Evolutionary conservation across 1,284 basidiomycete species (phyloP).

Genomic region (Vanrija sp.): DNA sequence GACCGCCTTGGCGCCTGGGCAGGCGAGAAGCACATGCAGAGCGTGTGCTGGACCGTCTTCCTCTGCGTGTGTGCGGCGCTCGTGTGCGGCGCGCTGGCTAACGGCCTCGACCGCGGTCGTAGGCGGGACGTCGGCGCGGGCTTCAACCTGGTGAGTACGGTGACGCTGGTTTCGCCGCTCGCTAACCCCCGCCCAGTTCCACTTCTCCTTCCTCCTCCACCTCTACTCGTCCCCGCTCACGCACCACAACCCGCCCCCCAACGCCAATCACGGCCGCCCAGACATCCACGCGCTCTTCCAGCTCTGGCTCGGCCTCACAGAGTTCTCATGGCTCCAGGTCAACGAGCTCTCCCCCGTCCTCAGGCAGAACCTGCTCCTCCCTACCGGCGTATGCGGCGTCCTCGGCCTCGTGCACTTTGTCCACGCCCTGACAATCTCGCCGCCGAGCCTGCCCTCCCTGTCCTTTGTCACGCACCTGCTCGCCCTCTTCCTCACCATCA

Average conservation of each 20-base stretch:
- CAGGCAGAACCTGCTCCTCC: conserved; percentile 37
- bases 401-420: conserved; percentile 44
- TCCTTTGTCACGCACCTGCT: conserved; percentile 46
- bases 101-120: conserved; percentile 39
- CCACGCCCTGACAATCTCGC: conserved; percentile 32
- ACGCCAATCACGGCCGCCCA: conserved; percentile 31
- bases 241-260: conserved; percentile 29
- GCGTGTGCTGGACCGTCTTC: conserved; percentile 46
- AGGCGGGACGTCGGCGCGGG: conserved; percentile 34
- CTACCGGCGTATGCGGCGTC: conserved; percentile 42
- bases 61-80: conserved; percentile 40
- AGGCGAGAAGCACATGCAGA: conserved; percentile 37
- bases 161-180: background rate
- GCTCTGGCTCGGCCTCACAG: conserved; percentile 44
- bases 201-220: conserved; percentile 44
- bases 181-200: conserved; percentile 23
- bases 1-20: conserved; percentile 30
- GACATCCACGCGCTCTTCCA: conserved; percentile 46
- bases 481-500: conserved; percentile 37
- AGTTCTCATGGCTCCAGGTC: conserved; percentile 44
- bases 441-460: conserved; percentile 44
- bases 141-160: conserved; percentile 43
- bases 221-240: conserved; percentile 47
- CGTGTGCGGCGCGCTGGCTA: conserved; percentile 36
- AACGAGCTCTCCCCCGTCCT: conserved; percentile 33